Evolutionary conservation across 371 early-diverging fungal genomes (phyloP).

Genomic region (Cokeromyces recurvatus): DNA sequence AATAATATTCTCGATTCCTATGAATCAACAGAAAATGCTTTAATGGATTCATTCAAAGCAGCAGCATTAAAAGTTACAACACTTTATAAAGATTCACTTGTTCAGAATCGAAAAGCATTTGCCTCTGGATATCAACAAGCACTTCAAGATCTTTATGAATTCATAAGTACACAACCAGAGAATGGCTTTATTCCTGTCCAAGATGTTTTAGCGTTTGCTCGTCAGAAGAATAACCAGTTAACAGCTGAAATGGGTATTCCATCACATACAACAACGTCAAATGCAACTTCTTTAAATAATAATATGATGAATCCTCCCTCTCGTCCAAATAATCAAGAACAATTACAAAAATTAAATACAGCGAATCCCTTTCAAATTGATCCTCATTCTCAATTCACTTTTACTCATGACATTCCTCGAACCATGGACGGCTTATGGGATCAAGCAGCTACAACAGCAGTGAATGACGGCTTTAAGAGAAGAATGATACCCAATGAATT

Average conservation of each 20-base stretch:
- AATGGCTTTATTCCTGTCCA: constrained; percentile 47
- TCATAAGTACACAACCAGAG: constrained; percentile 35
- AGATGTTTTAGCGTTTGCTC: constrained; percentile 52
- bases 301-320: not conserved
- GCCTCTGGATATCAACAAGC: constrained; percentile 71
- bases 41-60: constrained; percentile 60
- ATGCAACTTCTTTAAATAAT: too few species aligned
- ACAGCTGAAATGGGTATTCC: constrained; percentile 21
- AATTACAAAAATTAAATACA: not conserved
- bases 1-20: constrained; percentile 32
- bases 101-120: constrained; percentile 59
- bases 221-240: constrained; percentile 43
- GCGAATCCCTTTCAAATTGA: constrained; percentile 35
- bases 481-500: constrained; percentile 23
- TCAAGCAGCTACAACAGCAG: constrained; percentile 8
- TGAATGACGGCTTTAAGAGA: too few species aligned
- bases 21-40: constrained; percentile 50
- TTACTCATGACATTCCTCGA: constrained; percentile 22
- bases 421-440: constrained; percentile 14
- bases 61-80: constrained; percentile 69
- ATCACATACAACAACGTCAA: too few species aligned
- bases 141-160: constrained; percentile 62
- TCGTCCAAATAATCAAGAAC: not conserved
- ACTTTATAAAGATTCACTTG: constrained; percentile 66
- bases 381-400: constrained; percentile 44